Conservation (phyloP, 352 stramenopile species). For the Globisporangium megalacanthum region DNA sequence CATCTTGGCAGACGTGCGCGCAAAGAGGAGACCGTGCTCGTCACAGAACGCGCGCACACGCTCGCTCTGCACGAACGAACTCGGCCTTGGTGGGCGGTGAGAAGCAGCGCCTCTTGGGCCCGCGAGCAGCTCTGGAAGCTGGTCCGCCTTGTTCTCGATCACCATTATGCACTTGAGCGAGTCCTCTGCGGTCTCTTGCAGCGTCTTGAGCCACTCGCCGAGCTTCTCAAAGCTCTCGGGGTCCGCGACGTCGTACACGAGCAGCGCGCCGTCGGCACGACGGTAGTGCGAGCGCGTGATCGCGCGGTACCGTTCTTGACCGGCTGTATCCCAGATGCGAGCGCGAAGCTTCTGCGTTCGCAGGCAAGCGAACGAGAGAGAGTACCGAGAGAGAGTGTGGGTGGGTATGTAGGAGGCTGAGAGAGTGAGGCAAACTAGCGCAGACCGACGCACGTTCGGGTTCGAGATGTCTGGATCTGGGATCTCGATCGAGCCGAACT, state of each 20-base stretch:
- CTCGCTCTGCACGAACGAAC: constrained; percentile 38
- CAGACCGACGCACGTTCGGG: constrained; percentile 17
- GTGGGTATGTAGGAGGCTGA: background rate
- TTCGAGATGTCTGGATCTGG: constrained; percentile 44
- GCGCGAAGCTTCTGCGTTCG: constrained; percentile 47
- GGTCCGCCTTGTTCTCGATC: constrained; percentile 90
- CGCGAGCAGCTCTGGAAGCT: constrained; percentile 22
- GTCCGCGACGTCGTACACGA: constrained; percentile 92
- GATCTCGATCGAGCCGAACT: constrained; percentile 72
- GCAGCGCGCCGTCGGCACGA: constrained; percentile 79
- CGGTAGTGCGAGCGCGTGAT: constrained; percentile 85
- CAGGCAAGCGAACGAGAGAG: background rate
- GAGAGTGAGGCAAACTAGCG: background rate
- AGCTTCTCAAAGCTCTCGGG: constrained; percentile 82
- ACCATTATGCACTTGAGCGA: constrained; percentile 86
- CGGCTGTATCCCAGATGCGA: constrained; percentile 89
- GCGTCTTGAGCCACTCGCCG: constrained; percentile 83
- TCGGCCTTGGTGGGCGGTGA: constrained; percentile 8
- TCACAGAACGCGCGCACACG: constrained; percentile 51
- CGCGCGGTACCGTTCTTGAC: constrained; percentile 86
- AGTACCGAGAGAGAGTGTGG: too few relatives aligned
- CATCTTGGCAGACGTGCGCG: constrained; percentile 54
- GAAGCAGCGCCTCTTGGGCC: background rate
- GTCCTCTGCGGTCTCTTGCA: constrained; percentile 78
- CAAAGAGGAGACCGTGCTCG: constrained; percentile 52